These are phyloP conservation scores for Aspergillus quadrilineatus DNA, from an alignment of 2,329 filamentous ascomycete genomes.

Conservation along the genomic window DNA sequence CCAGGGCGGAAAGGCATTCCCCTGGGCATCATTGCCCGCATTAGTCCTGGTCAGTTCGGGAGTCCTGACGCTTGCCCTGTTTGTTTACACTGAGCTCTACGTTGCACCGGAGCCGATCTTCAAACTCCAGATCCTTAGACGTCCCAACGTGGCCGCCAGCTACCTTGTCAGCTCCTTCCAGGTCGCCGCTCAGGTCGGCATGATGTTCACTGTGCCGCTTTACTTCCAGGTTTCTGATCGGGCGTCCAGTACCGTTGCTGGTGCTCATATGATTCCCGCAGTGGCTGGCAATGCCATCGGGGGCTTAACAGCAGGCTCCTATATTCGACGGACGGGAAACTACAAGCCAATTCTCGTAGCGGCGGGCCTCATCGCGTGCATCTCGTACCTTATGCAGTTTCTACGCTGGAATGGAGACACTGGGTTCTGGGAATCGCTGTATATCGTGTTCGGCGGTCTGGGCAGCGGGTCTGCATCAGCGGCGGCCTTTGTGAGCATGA, in stretches of 20 bases:
- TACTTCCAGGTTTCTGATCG: conserved; percentile 67
- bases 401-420: conserved; percentile 62
- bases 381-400: conserved; percentile 54
- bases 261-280: conserved; percentile 64
- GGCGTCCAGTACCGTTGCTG: conserved; percentile 58
- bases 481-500: conserved; percentile 52
- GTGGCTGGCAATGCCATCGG: conserved; percentile 66
- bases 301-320: conserved; percentile 58
- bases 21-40: conserved; percentile 30
- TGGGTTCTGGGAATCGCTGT: conserved; percentile 55
- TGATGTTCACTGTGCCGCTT: conserved; percentile 66
- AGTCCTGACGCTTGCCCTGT: conserved; percentile 21
- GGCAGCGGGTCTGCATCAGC: conserved; percentile 50
- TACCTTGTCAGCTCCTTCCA: conserved; percentile 53
- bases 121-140: conserved; percentile 33
- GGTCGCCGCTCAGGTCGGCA: conserved; percentile 57
- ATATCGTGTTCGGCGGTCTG: conserved; percentile 59
- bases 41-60: conserved; percentile 18
- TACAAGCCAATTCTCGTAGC: conserved; percentile 58
- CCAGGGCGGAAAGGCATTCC: conserved; percentile 47
- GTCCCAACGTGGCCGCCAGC: conserved; percentile 30
- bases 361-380: conserved; percentile 50
- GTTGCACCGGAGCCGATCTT: conserved; percentile 38
- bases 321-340: conserved; percentile 59
- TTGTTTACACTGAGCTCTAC: conserved; percentile 33